Conservation (phyloP, 1,284 basidiomycete species). For the Leccinum proliferum region DNA sequence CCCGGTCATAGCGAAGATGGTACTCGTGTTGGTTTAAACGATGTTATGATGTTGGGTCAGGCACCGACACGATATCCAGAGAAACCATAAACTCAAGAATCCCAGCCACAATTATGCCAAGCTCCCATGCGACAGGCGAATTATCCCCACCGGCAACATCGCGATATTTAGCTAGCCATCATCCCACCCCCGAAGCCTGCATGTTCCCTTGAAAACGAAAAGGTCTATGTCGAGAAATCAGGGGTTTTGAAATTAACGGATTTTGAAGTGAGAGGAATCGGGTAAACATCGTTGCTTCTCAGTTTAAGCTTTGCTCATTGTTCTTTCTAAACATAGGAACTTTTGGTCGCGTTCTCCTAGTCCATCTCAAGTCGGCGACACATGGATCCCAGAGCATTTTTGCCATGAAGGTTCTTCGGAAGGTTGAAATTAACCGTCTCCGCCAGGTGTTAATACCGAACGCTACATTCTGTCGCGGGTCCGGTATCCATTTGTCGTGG, state of each 20-base stretch:
- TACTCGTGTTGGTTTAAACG: constrained; percentile 19
- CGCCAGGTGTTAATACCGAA: constrained; percentile 99
- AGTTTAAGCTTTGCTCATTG: constrained; percentile 3
- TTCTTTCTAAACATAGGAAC: constrained; percentile 78
- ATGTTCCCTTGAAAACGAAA: constrained; percentile 62
- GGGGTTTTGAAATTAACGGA: constrained; percentile 63
- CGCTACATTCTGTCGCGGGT: constrained; percentile 90
- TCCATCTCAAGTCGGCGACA: constrained; percentile 52
- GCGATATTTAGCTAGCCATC: constrained; percentile 16
- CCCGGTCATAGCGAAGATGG: constrained; percentile 37
- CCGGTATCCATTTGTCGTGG: constrained; percentile 78
- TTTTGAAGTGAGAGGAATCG: constrained; percentile 70
- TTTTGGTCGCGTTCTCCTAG: constrained; percentile 89
- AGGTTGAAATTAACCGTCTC: constrained; percentile 91
- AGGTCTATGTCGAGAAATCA: constrained; percentile 50
- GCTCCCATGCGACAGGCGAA: constrained; percentile 8
- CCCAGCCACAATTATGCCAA: constrained; percentile 6
- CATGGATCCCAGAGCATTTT: constrained; percentile 62
- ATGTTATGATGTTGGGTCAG: constrained; percentile 27
- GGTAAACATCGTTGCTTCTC: constrained; percentile 37
- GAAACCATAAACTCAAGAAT: constrained; percentile 11
- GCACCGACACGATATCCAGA: constrained; percentile 26
- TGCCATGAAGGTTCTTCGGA: constrained; percentile 90
- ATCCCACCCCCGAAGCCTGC: constrained; percentile 38
- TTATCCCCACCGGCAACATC: constrained; percentile 11